Conservation (phyloP, 2,329 filamentous ascomycete genomes). For the Aspergillus viridinutans region DNA sequence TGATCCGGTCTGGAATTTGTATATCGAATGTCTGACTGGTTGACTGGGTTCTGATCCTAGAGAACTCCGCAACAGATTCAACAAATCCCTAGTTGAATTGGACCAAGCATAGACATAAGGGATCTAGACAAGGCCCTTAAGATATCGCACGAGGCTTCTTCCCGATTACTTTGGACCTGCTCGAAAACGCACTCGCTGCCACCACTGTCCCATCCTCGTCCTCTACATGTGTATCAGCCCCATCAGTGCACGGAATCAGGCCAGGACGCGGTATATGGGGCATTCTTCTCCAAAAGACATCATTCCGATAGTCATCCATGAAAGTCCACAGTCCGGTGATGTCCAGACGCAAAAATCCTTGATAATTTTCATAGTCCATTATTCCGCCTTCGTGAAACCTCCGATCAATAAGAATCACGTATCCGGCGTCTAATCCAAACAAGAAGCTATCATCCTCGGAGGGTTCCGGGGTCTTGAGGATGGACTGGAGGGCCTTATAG, state of each 20-base stretch:
- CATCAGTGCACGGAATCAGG: not conserved
- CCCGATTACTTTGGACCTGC: not conserved
- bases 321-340: not conserved
- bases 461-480: not conserved
- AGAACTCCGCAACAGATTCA: no score
- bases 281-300: not conserved
- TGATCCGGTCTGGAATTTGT: no score
- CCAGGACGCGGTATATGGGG: not conserved
- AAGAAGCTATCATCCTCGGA: not conserved
- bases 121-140: no score
- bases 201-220: not conserved
- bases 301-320: not conserved
- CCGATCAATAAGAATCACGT: not conserved
- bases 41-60: no score
- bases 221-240: not conserved
- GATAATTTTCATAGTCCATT: not conserved
- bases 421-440: not conserved
- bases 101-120: not conserved
- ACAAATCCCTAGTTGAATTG: not conserved
- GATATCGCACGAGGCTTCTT: not conserved
- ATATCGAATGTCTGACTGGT: no score
- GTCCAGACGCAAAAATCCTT: not conserved
- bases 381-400: not conserved
- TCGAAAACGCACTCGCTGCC: not conserved
- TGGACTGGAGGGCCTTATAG: not conserved